A percentile compares a stretch with the other conserved stretches of the same genome.
These are phyloP conservation scores for Phenoliferia sp. DNA, from an alignment of 1,284 basidiomycete genomes.

Conservation along the genomic window DNA sequence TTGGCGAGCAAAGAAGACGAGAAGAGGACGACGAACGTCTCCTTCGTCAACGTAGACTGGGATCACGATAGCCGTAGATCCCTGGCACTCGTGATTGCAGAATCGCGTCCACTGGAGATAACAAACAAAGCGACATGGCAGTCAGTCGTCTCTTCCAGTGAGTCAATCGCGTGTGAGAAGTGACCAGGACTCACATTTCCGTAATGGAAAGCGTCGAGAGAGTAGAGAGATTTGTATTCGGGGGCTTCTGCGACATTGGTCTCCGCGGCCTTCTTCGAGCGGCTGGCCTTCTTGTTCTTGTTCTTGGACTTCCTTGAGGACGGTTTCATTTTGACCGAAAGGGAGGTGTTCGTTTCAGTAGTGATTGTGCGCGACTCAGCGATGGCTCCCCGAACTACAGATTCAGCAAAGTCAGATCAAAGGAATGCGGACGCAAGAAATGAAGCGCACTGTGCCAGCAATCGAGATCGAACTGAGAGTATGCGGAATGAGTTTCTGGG, in stretches of 20 bases:
- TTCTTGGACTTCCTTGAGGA: background rate
- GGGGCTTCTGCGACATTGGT: background rate
- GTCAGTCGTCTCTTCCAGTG: background rate
- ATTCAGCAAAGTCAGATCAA: constrained; percentile 7
- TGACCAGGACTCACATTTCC: background rate
- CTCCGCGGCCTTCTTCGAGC: background rate
- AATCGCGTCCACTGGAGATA: constrained; percentile 28
- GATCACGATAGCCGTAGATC: constrained; percentile 3
- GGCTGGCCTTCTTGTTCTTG: background rate
- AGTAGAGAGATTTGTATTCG: constrained; percentile 1
- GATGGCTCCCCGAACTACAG: no score
- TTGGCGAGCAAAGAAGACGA: constrained; percentile 15
- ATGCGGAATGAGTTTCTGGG: no score
- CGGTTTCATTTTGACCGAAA: background rate
- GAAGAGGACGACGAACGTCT: constrained; percentile 15
- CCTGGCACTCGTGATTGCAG: constrained; percentile 23
- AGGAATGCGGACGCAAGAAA: background rate
- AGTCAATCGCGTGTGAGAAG: background rate
- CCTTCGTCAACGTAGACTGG: constrained; percentile 24
- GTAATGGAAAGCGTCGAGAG: constrained; percentile 11
- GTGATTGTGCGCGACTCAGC: no score
- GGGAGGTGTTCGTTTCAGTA: background rate
- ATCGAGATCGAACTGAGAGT: no score
- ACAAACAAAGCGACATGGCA: no score
- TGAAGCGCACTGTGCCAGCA: background rate